A percentile compares a stretch with the other conserved stretches of the same genome.
Conservation (phyloP, 345 rosid species). For the Firmiana major region DNA sequence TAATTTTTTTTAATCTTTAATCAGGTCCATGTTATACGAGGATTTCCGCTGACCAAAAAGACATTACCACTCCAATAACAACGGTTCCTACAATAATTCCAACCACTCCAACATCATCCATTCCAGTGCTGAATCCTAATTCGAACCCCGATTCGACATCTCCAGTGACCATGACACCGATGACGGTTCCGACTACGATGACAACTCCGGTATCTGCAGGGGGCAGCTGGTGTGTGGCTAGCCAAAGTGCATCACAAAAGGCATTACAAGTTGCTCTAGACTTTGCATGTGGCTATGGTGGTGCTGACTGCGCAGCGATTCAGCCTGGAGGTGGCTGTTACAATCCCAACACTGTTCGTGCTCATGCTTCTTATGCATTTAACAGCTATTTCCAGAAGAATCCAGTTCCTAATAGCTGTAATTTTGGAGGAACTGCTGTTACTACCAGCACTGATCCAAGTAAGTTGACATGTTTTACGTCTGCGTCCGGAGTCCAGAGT, state of each 20-base stretch:
- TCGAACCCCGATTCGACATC: conserved; percentile 45
- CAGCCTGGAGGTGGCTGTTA: conserved; percentile 62
- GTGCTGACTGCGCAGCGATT: conserved; percentile 70
- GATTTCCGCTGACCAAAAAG: conserved; percentile 31
- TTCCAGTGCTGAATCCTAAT: conserved; percentile 40
- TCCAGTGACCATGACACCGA: conserved; percentile 28
- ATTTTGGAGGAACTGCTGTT: conserved; percentile 76
- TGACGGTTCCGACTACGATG: conserved; percentile 17
- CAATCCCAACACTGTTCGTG: conserved; percentile 50
- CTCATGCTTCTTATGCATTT: conserved; percentile 85
- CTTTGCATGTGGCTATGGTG: conserved; percentile 84
- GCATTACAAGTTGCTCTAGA: conserved; percentile 78
- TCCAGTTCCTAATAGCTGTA: conserved; percentile 69
- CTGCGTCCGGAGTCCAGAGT: too few relatives aligned
- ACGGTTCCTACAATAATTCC: conserved; percentile 51
- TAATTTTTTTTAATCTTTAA: not conserved
- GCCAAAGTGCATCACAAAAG: conserved; percentile 54
- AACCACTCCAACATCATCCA: conserved; percentile 23
- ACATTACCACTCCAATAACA: conserved; percentile 58
- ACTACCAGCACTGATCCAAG: conserved; percentile 86
- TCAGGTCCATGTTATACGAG: conserved; percentile 29
- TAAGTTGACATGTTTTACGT: conserved; percentile 27
- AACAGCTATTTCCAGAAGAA: conserved; percentile 76
- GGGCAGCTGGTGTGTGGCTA: conserved; percentile 82
- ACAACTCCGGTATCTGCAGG: conserved; percentile 32